Percentiles rank a stretch among this genome's conserved stretches.
phyloP scores from a whole-genome alignment of 2,329 filamentous ascomycete genomes.

The Cladobotryum mycophilum region DNA sequence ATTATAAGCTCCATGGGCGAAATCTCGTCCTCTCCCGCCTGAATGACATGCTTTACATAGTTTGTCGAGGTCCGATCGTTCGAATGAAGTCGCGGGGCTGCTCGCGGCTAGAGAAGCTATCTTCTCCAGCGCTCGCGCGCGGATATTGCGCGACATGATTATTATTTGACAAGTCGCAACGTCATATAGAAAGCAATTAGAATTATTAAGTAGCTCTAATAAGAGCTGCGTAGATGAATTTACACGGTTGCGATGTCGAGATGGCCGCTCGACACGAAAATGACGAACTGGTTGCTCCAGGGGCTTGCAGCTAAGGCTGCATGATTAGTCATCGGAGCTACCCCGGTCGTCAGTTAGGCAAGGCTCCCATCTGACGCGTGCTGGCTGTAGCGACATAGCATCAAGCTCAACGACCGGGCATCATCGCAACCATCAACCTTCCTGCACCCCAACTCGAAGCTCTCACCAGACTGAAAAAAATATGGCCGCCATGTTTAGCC shows the following conservation, averaged over 20 bases:
- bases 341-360: slow-evolving; percentile 27
- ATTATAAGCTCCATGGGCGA: slow-evolving; percentile 41
- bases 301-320: background rate
- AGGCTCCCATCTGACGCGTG: slow-evolving; percentile 48
- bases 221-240: slow-evolving; percentile 1
- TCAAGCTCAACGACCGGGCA: slow-evolving; percentile 10
- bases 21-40: slow-evolving; percentile 37
- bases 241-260: slow-evolving; percentile 3
- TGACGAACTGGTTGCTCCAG: slow-evolving; percentile 1
- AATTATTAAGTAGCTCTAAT: background rate
- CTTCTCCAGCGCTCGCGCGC: slow-evolving; percentile 57
- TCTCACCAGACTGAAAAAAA: slow-evolving; percentile 22
- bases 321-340: slow-evolving; percentile 38
- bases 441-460: background rate
- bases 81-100: slow-evolving; percentile 47
- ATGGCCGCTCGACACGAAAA: slow-evolving; percentile 2
- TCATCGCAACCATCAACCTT: slow-evolving; percentile 11
- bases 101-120: slow-evolving; percentile 57
- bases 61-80: slow-evolving; percentile 57
- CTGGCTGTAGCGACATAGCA: slow-evolving; percentile 24
- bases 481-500: slow-evolving; percentile 64
- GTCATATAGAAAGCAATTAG: background rate
- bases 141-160: slow-evolving; percentile 49
- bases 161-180: background rate
- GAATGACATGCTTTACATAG: slow-evolving; percentile 53